Percentiles rank a stretch among this genome's conserved stretches.
Evolutionary conservation across 2,329 filamentous ascomycete genomes (phyloP).

Genomic region (Lachnellula hyalina): DNA sequence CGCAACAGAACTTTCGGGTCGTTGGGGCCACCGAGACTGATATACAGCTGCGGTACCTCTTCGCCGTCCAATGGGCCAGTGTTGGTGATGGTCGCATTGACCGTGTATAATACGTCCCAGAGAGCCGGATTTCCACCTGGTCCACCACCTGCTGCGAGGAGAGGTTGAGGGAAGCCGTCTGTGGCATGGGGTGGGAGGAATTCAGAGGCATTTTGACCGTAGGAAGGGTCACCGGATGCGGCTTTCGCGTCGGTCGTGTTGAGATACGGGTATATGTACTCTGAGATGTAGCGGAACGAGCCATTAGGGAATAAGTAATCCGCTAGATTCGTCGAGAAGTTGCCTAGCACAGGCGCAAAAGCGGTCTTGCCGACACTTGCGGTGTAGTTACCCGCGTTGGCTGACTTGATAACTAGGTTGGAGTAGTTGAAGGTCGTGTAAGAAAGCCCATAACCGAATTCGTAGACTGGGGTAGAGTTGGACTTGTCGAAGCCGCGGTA

Average conservation of each 20-base stretch:
- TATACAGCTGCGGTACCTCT: constrained; percentile 60
- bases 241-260: constrained; percentile 41
- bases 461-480: constrained; percentile 64
- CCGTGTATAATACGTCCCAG: constrained; percentile 50
- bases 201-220: constrained; percentile 24
- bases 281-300: constrained; percentile 39
- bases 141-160: constrained; percentile 42
- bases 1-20: constrained; percentile 66
- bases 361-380: constrained; percentile 57
- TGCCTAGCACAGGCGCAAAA: constrained; percentile 58
- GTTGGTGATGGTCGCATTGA: constrained; percentile 50
- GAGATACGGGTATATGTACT: constrained; percentile 53
- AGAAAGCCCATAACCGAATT: constrained; percentile 75
- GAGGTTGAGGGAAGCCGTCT: constrained; percentile 42
- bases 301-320: constrained; percentile 66
- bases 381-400: constrained; percentile 23
- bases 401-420: constrained; percentile 45
- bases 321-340: constrained; percentile 53
- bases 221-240: constrained; percentile 42
- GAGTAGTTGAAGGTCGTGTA: constrained; percentile 77
- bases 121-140: constrained; percentile 51
- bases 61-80: constrained; percentile 48
- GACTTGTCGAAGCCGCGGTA: constrained; percentile 67
- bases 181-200: constrained; percentile 40
- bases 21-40: constrained; percentile 72